Evolutionary conservation across 2,329 filamentous ascomycete genomes (phyloP).

Genomic region (Aspergillus ustus): DNA sequence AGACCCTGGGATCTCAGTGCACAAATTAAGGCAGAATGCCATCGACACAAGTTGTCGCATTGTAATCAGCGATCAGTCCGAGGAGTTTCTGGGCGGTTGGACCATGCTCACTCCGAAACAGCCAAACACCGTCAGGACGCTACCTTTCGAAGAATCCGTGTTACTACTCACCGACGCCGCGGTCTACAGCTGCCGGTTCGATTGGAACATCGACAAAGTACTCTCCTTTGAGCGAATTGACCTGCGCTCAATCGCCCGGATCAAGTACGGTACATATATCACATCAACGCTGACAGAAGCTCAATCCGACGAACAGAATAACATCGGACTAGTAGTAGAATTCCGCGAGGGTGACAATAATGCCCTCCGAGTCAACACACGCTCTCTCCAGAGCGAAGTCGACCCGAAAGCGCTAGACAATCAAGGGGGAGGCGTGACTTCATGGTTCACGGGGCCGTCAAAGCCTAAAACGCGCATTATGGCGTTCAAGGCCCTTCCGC

Average conservation of each 20-base stretch:
- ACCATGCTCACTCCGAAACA: constrained; percentile 77
- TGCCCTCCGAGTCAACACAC: constrained; percentile 79
- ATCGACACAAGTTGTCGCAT: constrained; percentile 88
- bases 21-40: constrained; percentile 81
- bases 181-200: constrained; percentile 86
- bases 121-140: constrained; percentile 69
- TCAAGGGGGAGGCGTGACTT: constrained; percentile 50
- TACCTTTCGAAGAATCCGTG: constrained; percentile 86
- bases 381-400: constrained; percentile 69
- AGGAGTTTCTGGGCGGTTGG: constrained; percentile 89
- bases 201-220: constrained; percentile 95
- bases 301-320: constrained; percentile 77
- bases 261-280: constrained; percentile 86
- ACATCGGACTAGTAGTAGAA: constrained; percentile 80
- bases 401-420: constrained; percentile 43
- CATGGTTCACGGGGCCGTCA: constrained; percentile 44
- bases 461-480: constrained; percentile 40
- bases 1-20: constrained; percentile 86
- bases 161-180: constrained; percentile 83
- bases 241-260: constrained; percentile 70
- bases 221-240: constrained; percentile 87
- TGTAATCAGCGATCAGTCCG: constrained; percentile 79
- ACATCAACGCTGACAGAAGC: constrained; percentile 80
- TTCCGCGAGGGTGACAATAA: constrained; percentile 75
- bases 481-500: constrained; percentile 50